Evolutionary conservation across 352 stramenopile species (phyloP).

Genomic region (Phytophthora colocasiae): DNA sequence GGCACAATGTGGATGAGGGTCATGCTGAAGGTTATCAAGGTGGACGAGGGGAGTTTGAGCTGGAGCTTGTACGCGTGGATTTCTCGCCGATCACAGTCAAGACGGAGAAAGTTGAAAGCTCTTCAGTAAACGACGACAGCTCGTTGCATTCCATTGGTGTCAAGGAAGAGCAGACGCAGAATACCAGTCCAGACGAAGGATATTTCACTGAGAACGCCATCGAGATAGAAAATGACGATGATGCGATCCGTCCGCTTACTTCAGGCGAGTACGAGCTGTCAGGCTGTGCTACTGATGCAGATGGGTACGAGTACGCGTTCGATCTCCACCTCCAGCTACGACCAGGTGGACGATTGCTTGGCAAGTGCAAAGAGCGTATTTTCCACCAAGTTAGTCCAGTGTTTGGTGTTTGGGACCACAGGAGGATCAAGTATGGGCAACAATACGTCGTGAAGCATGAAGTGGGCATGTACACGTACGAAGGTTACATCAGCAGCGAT

Average conservation of each 20-base stretch:
- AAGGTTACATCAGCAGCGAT: conserved; percentile 42
- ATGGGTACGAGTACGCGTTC: conserved; percentile 81
- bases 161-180: not conserved
- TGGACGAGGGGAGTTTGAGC: conserved; percentile 63
- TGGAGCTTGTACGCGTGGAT: conserved; percentile 52
- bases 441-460: conserved; percentile 71
- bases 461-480: conserved; percentile 65
- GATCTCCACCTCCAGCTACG: conserved; percentile 56
- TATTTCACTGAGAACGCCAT: conserved; percentile 5
- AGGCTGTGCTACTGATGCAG: conserved; percentile 65
- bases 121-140: conserved; percentile 1
- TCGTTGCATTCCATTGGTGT: not conserved
- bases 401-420: conserved; percentile 47
- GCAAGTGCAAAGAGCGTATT: conserved; percentile 58
- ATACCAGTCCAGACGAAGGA: not conserved
- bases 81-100: conserved; percentile 27
- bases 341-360: conserved; percentile 42
- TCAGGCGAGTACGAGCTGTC: conserved; percentile 62
- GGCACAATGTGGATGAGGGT: conserved; percentile 67
- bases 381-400: conserved; percentile 60
- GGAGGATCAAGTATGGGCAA: conserved; percentile 50
- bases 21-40: conserved; percentile 56
- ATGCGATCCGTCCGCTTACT: conserved; percentile 53
- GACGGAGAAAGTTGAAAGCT: conserved; percentile 22
- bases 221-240: conserved; percentile 33